Base-by-base conservation (phyloP, 768 basidiomycete species). In the Baorangia bicolor region DNA sequence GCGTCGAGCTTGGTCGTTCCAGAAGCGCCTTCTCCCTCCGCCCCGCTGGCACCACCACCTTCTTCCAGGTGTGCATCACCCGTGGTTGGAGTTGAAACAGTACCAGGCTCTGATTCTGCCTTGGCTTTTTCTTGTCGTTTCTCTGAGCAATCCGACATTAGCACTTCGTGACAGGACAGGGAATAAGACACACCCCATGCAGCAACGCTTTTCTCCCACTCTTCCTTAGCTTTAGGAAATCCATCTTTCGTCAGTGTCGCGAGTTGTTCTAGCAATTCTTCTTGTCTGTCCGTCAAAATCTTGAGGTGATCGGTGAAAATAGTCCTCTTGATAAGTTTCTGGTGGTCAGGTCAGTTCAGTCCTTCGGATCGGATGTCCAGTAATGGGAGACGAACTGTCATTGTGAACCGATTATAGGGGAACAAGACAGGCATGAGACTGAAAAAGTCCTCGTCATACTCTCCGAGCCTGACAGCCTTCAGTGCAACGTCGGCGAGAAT, bases 281-380 rank as follows among this genome's bases (percentile, higher is more conserved):
- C 86, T 68, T 94, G 90, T 42, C 85, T 78, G 52, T 85, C 78
- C 0, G 78, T 76, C 5, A 95, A 75, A 27, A 90, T 76, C 39
- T 79, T 77, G 51, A 82, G 78, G 63, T 95, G 93, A 10, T 89
- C 88, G 0, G 72, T 66, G 73, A 87, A 94, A 13, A 94, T 83
- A n/a, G 90, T 90, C 8, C 93, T 84, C 68, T 94, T 94, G 71
- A 94, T 90, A 43, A 98, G 81, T 86, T 97, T 98, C 90, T 95
- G 67, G 44, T 13, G 20, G 8, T 27, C 18, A 31, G 0, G 50
- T 71, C 34, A 71, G 58, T 18, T 71, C 34, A 71, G 58, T 18
- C 0, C 14, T 27, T 21, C 28, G 16, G 43, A 33, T 25, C 25
- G 4, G 34, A 38, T 10, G 13, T 38, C 9, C 25, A 35, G 48